These are phyloP conservation scores for Mycena amicta DNA, from an alignment of 768 basidiomycete genomes.

Conservation along the genomic window DNA sequence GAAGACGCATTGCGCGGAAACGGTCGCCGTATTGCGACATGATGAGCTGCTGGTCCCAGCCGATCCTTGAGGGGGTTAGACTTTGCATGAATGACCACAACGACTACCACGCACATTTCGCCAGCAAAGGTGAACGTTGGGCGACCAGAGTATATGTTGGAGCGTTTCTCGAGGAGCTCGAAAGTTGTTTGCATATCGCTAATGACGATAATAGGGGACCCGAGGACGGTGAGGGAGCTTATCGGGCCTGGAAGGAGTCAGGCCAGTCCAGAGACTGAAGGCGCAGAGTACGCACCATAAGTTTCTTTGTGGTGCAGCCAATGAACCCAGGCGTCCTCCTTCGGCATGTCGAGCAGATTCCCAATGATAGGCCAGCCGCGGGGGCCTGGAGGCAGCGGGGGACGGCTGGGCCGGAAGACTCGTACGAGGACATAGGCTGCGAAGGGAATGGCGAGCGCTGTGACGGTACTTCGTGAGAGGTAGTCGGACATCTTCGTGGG, in stretches of 20 bases:
- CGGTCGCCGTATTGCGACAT: constrained; percentile 36
- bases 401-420: constrained; percentile 14
- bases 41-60: constrained; percentile 33
- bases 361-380: constrained; percentile 35
- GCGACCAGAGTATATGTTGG: constrained; percentile 34
- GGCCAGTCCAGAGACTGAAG: neutral
- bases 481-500: constrained; percentile 14
- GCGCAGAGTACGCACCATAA: constrained; percentile 20
- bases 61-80: constrained; percentile 27
- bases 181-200: constrained; percentile 27
- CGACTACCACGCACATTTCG: constrained; percentile 28
- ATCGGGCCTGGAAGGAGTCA: constrained; percentile 24
- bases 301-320: constrained; percentile 25
- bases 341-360: constrained; percentile 34
- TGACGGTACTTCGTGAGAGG: neutral
- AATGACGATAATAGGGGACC: constrained; percentile 29
- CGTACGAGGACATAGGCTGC: constrained; percentile 4
- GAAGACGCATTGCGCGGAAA: constrained; percentile 44
- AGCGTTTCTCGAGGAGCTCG: constrained; percentile 43
- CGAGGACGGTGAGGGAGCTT: constrained; percentile 31
- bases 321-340: constrained; percentile 22
- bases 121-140: constrained; percentile 39
- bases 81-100: constrained; percentile 1
- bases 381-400: constrained; percentile 35
- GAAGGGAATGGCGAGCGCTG: constrained; percentile 8